phyloP scores from a whole-genome alignment of 163 green algal species.

The Botryococcus braunii region DNA sequence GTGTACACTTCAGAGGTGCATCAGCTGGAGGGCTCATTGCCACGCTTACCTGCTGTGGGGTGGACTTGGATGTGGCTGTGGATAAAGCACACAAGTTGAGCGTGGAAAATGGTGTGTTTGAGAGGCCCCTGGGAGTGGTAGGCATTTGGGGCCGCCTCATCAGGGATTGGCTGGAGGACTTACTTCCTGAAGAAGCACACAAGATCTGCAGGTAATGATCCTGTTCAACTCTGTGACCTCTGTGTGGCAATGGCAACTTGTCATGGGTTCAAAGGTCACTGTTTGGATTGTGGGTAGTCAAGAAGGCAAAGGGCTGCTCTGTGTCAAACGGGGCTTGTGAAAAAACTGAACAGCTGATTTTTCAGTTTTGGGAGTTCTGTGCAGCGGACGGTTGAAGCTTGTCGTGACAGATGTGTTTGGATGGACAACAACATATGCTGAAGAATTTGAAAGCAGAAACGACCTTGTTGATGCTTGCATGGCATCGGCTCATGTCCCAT shows the following conservation, averaged over 20 bases:
- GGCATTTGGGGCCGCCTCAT: conserved; percentile 46
- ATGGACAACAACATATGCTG: conserved; percentile 28
- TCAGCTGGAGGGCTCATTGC: conserved; percentile 36
- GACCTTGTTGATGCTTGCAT: conserved; percentile 45
- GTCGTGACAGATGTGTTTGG: conserved; percentile 46
- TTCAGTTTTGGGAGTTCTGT: neutral
- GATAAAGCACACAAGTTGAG: conserved; percentile 15
- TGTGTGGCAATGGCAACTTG: neutral
- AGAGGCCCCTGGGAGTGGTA: conserved; percentile 26
- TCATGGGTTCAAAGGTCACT: neutral
- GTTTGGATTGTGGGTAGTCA: neutral
- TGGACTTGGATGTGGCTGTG: conserved; percentile 14
- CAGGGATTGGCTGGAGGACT: conserved; percentile 36
- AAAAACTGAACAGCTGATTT: neutral
- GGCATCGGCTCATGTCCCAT: conserved; percentile 23
- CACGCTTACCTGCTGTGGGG: conserved; percentile 35
- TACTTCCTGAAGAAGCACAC: conserved; percentile 35
- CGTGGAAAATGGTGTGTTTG: conserved; percentile 31
- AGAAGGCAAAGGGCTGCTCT: neutral
- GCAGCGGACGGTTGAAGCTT: conserved; percentile 36
- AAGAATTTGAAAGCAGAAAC: conserved; percentile 28
- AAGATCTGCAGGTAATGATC: conserved; percentile 13
- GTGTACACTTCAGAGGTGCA: conserved; percentile 29
- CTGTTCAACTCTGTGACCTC: neutral
- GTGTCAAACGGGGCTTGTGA: neutral